A percentile compares a stretch with the other conserved stretches of the same genome.
Evolutionary conservation across 257 asterid genomes (phyloP).

Genomic region (Oldenlandia corymbosa): DNA sequence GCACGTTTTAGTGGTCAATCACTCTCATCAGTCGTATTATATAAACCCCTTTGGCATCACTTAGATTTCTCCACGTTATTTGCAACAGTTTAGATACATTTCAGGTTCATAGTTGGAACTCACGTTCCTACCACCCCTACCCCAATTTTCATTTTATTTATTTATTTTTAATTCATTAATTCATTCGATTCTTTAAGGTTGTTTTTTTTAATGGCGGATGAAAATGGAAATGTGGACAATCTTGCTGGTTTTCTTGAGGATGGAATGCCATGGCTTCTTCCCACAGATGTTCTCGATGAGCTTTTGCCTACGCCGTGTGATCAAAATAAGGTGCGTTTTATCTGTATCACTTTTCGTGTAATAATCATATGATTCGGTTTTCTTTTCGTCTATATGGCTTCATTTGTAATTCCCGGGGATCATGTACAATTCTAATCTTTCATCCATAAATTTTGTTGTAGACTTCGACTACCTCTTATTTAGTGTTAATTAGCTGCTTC

Average conservation of each 20-base stretch:
- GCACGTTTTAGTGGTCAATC: neutral
- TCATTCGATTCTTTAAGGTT: no score
- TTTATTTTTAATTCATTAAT: slow-evolving; percentile 4
- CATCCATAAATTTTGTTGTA: no score
- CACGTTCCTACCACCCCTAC: neutral
- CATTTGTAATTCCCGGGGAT: no score
- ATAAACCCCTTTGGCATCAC: neutral
- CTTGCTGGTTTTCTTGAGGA: slow-evolving; percentile 33
- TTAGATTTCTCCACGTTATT: neutral
- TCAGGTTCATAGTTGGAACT: slow-evolving; percentile 64
- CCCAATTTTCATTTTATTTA: neutral
- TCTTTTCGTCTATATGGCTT: no score
- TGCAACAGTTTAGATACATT: slow-evolving; percentile 43
- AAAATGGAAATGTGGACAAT: slow-evolving; percentile 14
- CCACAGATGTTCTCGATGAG: slow-evolving; percentile 12
- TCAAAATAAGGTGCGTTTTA: slow-evolving; percentile 6
- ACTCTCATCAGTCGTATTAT: neutral
- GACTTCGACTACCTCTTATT: neutral
- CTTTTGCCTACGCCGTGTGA: neutral
- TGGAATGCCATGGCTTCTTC: slow-evolving; percentile 34
- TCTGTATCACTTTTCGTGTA: neutral
- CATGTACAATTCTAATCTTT: no score
- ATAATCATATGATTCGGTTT: no score
- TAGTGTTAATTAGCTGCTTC: neutral
- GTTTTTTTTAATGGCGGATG: slow-evolving; percentile 19